phyloP scores from a whole-genome alignment of 2,329 filamentous ascomycete genomes.

The Fusarium torulosum region DNA sequence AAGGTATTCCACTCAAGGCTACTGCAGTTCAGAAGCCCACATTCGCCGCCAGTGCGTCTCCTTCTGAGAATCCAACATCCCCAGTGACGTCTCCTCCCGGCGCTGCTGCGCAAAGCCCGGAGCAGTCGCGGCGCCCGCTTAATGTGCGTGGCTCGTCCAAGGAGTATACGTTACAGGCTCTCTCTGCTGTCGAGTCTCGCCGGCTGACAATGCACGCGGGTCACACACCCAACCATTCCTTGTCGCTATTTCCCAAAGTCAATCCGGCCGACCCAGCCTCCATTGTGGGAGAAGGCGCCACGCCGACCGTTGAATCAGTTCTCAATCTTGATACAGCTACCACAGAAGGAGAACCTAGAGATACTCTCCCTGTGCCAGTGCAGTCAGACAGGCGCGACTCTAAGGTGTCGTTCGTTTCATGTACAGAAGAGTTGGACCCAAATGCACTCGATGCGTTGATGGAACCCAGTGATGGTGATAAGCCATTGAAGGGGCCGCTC shows the following conservation, averaged over 20 bases:
- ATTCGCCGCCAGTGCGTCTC: slow-evolving; percentile 57
- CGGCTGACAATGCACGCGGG: slow-evolving; percentile 72
- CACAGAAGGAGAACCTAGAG: slow-evolving; percentile 6
- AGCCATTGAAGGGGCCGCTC: slow-evolving; percentile 63
- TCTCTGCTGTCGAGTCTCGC: slow-evolving; percentile 62
- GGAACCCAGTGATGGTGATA: slow-evolving; percentile 59
- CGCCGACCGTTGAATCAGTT: slow-evolving; percentile 46
- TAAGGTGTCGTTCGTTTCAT: slow-evolving; percentile 35
- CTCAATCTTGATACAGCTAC: slow-evolving; percentile 21
- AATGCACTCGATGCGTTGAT: slow-evolving; percentile 48
- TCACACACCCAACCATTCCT: slow-evolving; percentile 71
- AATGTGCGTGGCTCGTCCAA: slow-evolving; percentile 51
- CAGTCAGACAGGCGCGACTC: slow-evolving; percentile 29
- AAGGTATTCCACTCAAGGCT: slow-evolving; percentile 69
- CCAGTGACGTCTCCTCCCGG: slow-evolving; percentile 48
- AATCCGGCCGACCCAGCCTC: slow-evolving; percentile 55
- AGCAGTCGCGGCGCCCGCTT: slow-evolving; percentile 25
- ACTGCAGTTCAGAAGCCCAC: slow-evolving; percentile 65
- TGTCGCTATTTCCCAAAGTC: slow-evolving; percentile 63
- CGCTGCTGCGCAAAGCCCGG: slow-evolving; percentile 33
- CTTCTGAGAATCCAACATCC: slow-evolving; percentile 49
- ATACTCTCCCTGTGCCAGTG: slow-evolving; percentile 8
- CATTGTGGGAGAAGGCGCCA: slow-evolving; percentile 47
- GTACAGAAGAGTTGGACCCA: slow-evolving; percentile 23
- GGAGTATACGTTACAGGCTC: slow-evolving; percentile 59